Evolutionary conservation across 1,139 yeast genomes (phyloP).

Genomic region (Suhomyces guaymorum): DNA sequence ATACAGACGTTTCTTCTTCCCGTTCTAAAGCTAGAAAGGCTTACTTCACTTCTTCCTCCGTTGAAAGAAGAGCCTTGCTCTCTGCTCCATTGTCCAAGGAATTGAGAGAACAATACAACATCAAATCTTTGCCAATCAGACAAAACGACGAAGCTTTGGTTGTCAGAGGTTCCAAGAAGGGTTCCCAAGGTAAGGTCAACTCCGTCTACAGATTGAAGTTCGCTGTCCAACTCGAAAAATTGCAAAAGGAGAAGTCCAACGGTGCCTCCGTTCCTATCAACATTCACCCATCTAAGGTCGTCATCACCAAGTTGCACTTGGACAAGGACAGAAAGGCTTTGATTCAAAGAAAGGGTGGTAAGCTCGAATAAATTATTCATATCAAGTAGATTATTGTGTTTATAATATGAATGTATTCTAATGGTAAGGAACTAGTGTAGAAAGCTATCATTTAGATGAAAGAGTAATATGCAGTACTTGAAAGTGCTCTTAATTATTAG

Average conservation of each 20-base stretch:
- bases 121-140: conserved; percentile 97
- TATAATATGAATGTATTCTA: conserved; percentile 25
- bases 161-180: conserved; percentile 99
- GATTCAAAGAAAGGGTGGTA: conserved; percentile 91
- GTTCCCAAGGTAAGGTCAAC: conserved; percentile 97
- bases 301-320: conserved; percentile 96
- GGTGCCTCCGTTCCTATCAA: conserved; percentile 98
- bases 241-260: conserved; percentile 96
- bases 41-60: conserved; percentile 97
- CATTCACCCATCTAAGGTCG: conserved; percentile 98
- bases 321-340: conserved; percentile 99
- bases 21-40: conserved; percentile 99
- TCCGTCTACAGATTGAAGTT: conserved; percentile 99
- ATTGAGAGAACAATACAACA: conserved; percentile 96
- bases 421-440: too few species aligned
- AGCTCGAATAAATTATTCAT: conserved; percentile 28
- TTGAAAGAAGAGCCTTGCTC: conserved; percentile 91
- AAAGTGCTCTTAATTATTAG: too few species aligned
- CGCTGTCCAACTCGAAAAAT: conserved; percentile 95
- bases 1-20: conserved; percentile 94
- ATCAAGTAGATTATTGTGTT: conserved; percentile 12
- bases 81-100: conserved; percentile 99
- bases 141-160: conserved; percentile 95
- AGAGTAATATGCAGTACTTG: too few species aligned
- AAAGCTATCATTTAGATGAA: too few species aligned